Percentiles rank a stretch among this genome's conserved stretches.
Conservation (phyloP, 306 rosid species). For the Cucumis hystrix region DNA sequence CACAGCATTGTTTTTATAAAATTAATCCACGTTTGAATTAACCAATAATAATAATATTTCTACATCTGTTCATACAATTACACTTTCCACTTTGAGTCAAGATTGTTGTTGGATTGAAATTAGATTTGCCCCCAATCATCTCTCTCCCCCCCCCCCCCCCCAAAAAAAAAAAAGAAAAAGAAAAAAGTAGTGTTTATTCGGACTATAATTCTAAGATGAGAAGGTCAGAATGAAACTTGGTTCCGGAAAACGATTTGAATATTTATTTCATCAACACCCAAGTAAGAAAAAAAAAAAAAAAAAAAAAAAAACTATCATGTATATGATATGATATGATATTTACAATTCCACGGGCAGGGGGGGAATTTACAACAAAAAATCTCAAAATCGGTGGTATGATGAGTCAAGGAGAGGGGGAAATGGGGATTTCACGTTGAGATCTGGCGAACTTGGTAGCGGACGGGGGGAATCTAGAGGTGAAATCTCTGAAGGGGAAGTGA, state of each 20-base stretch:
- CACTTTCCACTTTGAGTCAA: no score
- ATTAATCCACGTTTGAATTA: no score
- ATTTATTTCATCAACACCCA: background rate
- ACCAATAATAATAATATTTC: no score
- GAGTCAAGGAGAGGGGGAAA: background rate
- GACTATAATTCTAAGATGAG: no score
- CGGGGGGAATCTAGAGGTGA: background rate
- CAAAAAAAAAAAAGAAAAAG: no score
- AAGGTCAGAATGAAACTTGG: background rate
- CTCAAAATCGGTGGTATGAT: background rate
- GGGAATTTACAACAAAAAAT: background rate
- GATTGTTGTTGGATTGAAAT: no score
- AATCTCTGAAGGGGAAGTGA: conserved; percentile 5
- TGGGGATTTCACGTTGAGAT: background rate
- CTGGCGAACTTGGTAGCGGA: background rate
- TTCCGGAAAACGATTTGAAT: background rate
- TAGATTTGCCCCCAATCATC: no score
- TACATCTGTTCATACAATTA: no score
- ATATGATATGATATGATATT: background rate
- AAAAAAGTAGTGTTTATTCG: no score
- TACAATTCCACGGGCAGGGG: background rate
- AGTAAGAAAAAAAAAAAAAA: background rate
- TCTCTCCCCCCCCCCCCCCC: no score
- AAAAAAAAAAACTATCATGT: no score
- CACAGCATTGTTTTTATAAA: no score